A percentile compares a stretch with the other conserved stretches of the same genome.
Evolutionary conservation across 2,329 filamentous ascomycete genomes (phyloP).

Genomic region (Sporothrix humicola): DNA sequence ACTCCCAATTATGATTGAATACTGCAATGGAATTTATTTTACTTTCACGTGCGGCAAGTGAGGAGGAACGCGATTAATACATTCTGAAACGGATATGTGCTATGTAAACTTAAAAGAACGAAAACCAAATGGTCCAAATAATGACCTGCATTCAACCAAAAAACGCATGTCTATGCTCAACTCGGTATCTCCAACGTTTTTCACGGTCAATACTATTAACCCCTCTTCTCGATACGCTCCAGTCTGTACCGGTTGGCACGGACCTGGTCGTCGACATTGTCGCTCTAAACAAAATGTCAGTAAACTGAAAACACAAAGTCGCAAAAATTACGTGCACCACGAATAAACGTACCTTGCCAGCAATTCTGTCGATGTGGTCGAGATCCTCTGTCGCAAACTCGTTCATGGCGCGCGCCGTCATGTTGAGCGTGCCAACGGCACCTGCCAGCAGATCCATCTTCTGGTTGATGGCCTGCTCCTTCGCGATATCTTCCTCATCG

Average conservation of each 20-base stretch:
- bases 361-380: conserved; percentile 75
- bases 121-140: neutral
- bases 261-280: conserved; percentile 81
- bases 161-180: neutral
- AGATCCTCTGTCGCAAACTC: conserved; percentile 71
- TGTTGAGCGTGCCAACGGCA: conserved; percentile 74
- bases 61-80: neutral
- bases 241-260: conserved; percentile 65
- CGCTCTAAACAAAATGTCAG: conserved; percentile 61
- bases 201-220: neutral
- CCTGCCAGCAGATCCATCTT: conserved; percentile 68
- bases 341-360: conserved; percentile 67
- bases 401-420: conserved; percentile 41
- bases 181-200: too few species aligned
- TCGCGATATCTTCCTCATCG: conserved; percentile 39
- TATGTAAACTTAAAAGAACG: neutral
- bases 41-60: neutral
- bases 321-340: neutral
- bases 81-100: conserved; percentile 24
- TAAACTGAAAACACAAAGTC: neutral
- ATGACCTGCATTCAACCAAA: neutral
- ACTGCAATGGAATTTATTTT: too few species aligned
- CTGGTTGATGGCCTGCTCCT: conserved; percentile 59
- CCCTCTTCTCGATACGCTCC: conserved; percentile 36
- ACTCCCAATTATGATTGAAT: too few species aligned